These are phyloP conservation scores for Rhynchosporium secalis DNA, from an alignment of 2,329 filamentous ascomycete species.

Conservation along the genomic window DNA sequence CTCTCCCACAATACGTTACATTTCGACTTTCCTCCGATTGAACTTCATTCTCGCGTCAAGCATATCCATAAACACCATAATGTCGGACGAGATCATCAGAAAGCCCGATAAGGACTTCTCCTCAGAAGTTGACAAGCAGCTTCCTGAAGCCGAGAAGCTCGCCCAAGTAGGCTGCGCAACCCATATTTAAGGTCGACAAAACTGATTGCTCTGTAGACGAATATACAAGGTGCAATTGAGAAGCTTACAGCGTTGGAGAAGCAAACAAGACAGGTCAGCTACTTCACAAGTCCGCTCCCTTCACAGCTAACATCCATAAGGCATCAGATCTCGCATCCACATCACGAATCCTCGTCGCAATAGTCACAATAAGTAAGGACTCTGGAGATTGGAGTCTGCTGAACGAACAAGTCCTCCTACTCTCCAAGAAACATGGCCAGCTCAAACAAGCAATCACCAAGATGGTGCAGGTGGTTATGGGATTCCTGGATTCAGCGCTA, in stretches of 20 bases:
- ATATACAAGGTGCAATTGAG: slow-evolving; percentile 86
- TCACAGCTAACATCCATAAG: slow-evolving; percentile 49
- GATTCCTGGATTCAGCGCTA: slow-evolving; percentile 83
- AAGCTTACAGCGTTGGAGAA: slow-evolving; percentile 92
- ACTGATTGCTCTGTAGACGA: slow-evolving; percentile 52
- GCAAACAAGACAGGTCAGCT: slow-evolving; percentile 92
- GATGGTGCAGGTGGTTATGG: slow-evolving; percentile 98
- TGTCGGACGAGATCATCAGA: slow-evolving; percentile 41
- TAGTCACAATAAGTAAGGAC: slow-evolving; percentile 93
- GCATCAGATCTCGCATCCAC: slow-evolving; percentile 95
- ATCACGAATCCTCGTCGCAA: slow-evolving; percentile 80
- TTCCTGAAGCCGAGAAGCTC: slow-evolving; percentile 87
- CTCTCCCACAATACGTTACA: background rate
- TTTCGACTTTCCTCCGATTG: background rate
- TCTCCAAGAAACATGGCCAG: slow-evolving; percentile 99
- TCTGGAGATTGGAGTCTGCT: slow-evolving; percentile 89
- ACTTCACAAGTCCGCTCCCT: slow-evolving; percentile 20
- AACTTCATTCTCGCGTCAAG: background rate
- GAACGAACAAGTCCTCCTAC: slow-evolving; percentile 91
- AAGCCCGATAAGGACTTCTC: slow-evolving; percentile 95
- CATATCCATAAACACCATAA: slow-evolving; percentile 23
- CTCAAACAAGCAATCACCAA: slow-evolving; percentile 98
- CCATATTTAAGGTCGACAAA: background rate
- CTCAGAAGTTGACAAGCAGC: slow-evolving; percentile 89
- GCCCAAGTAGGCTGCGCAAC: slow-evolving; percentile 64